These are phyloP conservation scores for Eimeria necatrix DNA, from an alignment of 169 alveolate genomes.

Conservation along the genomic window DNA sequence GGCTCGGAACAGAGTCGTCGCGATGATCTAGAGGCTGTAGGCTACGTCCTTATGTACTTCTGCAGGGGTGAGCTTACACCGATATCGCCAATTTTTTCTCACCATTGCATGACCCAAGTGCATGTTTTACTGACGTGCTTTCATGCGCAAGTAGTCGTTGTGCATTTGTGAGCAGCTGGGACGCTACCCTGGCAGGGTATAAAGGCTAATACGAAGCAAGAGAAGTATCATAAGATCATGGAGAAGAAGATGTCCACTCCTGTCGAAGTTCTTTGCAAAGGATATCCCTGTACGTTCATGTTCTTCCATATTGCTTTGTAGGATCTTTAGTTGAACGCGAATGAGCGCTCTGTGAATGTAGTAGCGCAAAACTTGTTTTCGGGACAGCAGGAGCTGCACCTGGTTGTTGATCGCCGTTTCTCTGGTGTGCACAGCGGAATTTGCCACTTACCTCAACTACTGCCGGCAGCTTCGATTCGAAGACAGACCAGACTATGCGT, in stretches of 20 bases:
- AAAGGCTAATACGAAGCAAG: conserved; percentile 97
- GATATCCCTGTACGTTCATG: conserved; percentile 77
- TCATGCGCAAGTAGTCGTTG: background rate
- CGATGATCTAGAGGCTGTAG: conserved; percentile 95
- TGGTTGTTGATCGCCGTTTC: too few species aligned
- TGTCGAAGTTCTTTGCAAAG: conserved; percentile 93
- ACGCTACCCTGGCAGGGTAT: conserved; percentile 99
- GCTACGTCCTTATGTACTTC: conserved; percentile 91
- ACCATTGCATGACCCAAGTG: background rate
- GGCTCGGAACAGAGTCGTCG: conserved; percentile 95
- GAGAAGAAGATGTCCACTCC: conserved; percentile 98
- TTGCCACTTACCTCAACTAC: conserved; percentile 87
- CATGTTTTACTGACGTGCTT: background rate
- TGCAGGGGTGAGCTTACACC: conserved; percentile 82
- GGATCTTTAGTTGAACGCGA: too few species aligned
- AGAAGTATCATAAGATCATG: conserved; percentile 98
- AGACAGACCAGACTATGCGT: conserved; percentile 92
- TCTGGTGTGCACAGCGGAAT: conserved; percentile 83
- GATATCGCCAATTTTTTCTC: too few species aligned
- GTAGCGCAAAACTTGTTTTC: too few species aligned
- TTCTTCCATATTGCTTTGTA: too few species aligned
- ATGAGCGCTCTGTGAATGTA: too few species aligned
- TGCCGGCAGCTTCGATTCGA: conserved; percentile 91
- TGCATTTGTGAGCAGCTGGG: conserved; percentile 90
- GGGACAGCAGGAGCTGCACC: too few species aligned